Conservation (phyloP, 257 asterid genomes). For the Solanum paucissectum region DNA sequence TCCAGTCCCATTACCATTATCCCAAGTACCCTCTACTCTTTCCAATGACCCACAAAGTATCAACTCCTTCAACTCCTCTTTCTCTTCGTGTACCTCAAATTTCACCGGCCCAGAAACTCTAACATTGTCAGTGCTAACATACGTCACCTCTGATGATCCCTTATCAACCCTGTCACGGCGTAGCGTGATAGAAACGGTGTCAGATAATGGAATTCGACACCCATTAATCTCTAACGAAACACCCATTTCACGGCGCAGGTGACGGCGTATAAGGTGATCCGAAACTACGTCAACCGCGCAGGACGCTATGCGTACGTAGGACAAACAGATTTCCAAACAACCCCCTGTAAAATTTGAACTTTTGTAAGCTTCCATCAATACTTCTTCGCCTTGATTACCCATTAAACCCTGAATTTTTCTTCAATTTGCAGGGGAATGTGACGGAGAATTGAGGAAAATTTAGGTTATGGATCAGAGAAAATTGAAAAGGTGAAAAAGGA, state of each 20-base stretch:
- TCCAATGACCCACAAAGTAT: constrained; percentile 67
- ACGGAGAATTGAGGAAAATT: neutral
- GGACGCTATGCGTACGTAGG: constrained; percentile 49
- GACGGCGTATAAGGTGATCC: constrained; percentile 37
- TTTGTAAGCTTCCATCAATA: constrained; percentile 30
- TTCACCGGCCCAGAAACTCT: constrained; percentile 55
- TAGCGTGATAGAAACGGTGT: constrained; percentile 30
- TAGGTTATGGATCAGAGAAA: neutral
- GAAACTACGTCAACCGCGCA: constrained; percentile 38
- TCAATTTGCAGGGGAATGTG: neutral
- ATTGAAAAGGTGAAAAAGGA: neutral
- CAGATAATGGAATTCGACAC: constrained; percentile 38
- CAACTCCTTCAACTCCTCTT: constrained; percentile 36
- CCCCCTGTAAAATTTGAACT: constrained; percentile 43
- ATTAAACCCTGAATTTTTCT: constrained; percentile 15
- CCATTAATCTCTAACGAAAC: constrained; percentile 52
- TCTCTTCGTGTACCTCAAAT: constrained; percentile 53
- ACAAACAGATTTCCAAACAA: constrained; percentile 50
- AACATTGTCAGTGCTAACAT: constrained; percentile 65
- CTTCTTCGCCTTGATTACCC: constrained; percentile 36
- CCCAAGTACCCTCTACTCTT: constrained; percentile 42
- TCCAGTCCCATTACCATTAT: constrained; percentile 35
- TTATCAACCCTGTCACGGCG: constrained; percentile 60
- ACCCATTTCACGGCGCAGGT: constrained; percentile 53
- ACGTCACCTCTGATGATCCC: constrained; percentile 69